These are phyloP conservation scores for Penicillium sp. DNA, from an alignment of 2,329 filamentous ascomycete species.

Conservation along the genomic window DNA sequence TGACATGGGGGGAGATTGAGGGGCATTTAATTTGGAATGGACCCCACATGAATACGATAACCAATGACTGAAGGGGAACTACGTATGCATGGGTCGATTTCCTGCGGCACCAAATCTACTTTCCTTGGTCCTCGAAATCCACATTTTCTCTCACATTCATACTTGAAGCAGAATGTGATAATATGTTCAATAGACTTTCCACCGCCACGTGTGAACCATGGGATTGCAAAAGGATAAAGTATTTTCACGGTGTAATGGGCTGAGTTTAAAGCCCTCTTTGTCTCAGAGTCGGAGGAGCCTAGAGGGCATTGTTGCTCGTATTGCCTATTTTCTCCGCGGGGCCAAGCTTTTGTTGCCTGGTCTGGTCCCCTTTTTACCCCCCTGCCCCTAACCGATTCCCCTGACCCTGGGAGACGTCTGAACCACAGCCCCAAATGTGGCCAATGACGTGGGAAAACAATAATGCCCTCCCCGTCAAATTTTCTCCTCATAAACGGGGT, in stretches of 20 bases:
- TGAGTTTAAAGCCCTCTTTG: too few relatives aligned
- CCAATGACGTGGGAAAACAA: conserved; percentile 6
- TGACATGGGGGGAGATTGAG: background rate
- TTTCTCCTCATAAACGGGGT: background rate
- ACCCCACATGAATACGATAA: background rate
- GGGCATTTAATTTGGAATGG: background rate
- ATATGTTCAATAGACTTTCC: background rate
- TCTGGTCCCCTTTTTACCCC: background rate
- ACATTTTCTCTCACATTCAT: background rate
- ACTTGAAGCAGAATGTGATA: background rate
- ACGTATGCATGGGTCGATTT: background rate
- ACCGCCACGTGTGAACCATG: conserved; percentile 18
- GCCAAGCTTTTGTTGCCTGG: conserved; percentile 16
- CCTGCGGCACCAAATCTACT: background rate
- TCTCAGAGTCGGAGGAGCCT: too few relatives aligned
- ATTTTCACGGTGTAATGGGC: too few relatives aligned
- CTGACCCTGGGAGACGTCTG: conserved; percentile 3
- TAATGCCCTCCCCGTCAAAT: too few relatives aligned
- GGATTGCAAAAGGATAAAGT: background rate
- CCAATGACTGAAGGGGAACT: background rate
- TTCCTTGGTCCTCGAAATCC: background rate
- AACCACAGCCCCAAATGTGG: conserved; percentile 4
- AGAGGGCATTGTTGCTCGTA: background rate
- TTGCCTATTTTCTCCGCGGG: background rate
- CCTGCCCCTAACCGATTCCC: background rate